Base-by-base conservation (phyloP, 345 rosid genomes). In the Trapa incisa region DNA sequence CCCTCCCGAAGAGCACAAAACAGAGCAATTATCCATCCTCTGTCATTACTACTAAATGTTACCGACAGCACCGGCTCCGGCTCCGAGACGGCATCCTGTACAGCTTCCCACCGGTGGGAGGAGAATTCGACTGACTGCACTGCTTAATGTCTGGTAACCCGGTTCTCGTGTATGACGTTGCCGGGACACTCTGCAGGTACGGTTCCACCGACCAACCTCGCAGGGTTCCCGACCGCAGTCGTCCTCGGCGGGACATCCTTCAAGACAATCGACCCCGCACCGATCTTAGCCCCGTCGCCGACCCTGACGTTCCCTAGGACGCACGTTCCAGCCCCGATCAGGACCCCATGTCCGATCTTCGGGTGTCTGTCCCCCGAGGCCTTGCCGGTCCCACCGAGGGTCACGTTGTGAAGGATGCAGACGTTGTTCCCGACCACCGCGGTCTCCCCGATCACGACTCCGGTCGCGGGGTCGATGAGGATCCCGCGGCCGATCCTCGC, bases 341-440 rank as follows among this genome's bases (percentile, higher is more conserved):
- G 74, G 16, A 93, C 98, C 63, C 98, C 97, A 66, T 93, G 83
- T 0, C 97, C 92, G n/a, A 93, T 90, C 80, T 93, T 93, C 0
- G 97, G 97, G 47, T 93, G 98, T 70, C 98, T 82, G 5, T 88
- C 96, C 0, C 97, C 96, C 15, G 74, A 74, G 69, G 61, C 72
- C 77, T 93, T 93, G 43, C 98, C 97, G 0, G 98, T 93, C n/a
- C 98, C 98, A 2, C 98, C 98, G 5, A 90, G 80, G 2, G 98
- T 93, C 32, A 93, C 97, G 62, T 90, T 86, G n/a, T 90, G 97
- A 65, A 93, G 75, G 66, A 93, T 90, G 2, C 94, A 88, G 52
- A 90, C 96, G 64, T 93, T 78, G 69, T 88, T 76, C 47, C 97
- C 98, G 1, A 93, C 81, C 54, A 88, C 93, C 0, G 98, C 93